Evolutionary conservation across 768 basidiomycete species (phyloP).

Genomic region (Tephrocybe sp.): DNA sequence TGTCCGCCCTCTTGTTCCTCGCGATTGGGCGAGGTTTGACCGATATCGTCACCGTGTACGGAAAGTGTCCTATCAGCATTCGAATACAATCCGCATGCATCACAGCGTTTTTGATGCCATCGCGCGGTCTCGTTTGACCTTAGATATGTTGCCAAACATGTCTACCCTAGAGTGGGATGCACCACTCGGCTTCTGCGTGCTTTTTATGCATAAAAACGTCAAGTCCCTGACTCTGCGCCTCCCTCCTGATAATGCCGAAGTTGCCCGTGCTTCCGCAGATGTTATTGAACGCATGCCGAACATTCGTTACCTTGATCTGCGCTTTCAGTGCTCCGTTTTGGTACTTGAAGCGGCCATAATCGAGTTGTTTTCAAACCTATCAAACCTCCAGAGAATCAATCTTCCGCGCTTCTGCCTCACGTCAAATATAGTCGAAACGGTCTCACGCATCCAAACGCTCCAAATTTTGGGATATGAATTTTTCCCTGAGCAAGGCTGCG

Average conservation of each 20-base stretch:
- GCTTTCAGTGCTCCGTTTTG: constrained; percentile 35
- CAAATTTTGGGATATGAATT: constrained; percentile 51
- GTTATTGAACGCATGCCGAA: constrained; percentile 49
- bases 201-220: constrained; percentile 59
- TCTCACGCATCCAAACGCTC: constrained; percentile 43
- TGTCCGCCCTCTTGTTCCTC: constrained; percentile 34
- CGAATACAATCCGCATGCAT: constrained; percentile 21
- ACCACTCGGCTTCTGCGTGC: constrained; percentile 29
- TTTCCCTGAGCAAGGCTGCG: constrained; percentile 41
- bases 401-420: constrained; percentile 54
- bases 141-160: constrained; percentile 55
- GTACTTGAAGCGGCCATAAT: constrained; percentile 30
- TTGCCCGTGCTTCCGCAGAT: constrained; percentile 28
- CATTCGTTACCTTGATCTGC: constrained; percentile 44
- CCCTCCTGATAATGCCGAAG: constrained; percentile 13
- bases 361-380: constrained; percentile 21
- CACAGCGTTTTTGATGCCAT: constrained; percentile 50
- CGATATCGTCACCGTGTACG: constrained; percentile 53
- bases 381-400: constrained; percentile 43
- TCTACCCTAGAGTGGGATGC: constrained; percentile 48
- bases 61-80: constrained; percentile 24
- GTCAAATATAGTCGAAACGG: constrained; percentile 38
- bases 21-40: constrained; percentile 55
- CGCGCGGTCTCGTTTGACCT: constrained; percentile 48
- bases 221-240: constrained; percentile 31